Evolutionary conservation across 768 basidiomycete genomes (phyloP), one percentile per base, ranked within the genome.

Genomic region (Mycena sanguinolenta): DNA sequence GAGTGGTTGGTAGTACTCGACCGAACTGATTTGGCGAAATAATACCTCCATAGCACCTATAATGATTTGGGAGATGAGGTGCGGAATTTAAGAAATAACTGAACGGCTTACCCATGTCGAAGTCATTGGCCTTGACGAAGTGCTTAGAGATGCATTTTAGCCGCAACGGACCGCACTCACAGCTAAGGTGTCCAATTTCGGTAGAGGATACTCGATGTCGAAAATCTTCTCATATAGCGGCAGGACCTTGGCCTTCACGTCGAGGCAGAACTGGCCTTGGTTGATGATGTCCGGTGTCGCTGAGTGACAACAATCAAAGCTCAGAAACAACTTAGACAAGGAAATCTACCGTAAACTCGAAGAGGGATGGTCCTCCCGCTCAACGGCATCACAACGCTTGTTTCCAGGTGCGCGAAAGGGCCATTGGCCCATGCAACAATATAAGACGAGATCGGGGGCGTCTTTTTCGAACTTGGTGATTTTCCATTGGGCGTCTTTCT

Each of bases 141-240:
- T 9, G 25, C 25, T n/a, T n/a, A n/a, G n/a, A 50, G 25, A 25
- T 8, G 12, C 16, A 90, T 91, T 79, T 84, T 86, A 30, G 83
- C 84, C n/a, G 75, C 36, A 54, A 38, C 49, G 2, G 30, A 58
- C 52, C 55, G 58, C 39, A 71, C 61, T 39, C 77, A 90, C 92
- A 58, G 95, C 94, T 19, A 99, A 85, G 3, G 95, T 96, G 77
- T 98, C 97, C 63, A 99, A 86, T 84, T 99, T 98, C 7, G 96
- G 95, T 30, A 68, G 60, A 5, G 67, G 61, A 39, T 58, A 68
- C 30, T 63, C 60, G 1, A 68, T 57, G 54, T 68, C 54, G 46
- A 68, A 68, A 7, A 68, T 68, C 19, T 25, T 49, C 49, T 68
- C 67, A 78, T 97, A 98, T 17, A 96, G 78, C 19, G 96, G 96